Percentiles rank a stretch among this genome's conserved stretches.
Evolutionary conservation across 2,329 filamentous ascomycete genomes (phyloP).

Genomic region (Aspergillus felis): DNA sequence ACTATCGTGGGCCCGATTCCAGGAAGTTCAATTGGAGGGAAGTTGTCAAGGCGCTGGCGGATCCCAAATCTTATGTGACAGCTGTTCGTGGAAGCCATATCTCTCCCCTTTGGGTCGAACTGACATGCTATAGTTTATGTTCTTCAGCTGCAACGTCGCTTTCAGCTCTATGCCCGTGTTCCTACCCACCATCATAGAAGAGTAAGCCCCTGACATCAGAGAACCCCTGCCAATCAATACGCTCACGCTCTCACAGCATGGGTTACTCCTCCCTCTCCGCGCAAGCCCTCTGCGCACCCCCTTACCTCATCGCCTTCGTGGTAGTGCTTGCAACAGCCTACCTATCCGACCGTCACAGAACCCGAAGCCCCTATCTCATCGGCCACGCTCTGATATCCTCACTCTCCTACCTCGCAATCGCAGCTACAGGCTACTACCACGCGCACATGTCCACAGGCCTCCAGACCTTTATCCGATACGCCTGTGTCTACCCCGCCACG

Average conservation of each 20-base stretch:
- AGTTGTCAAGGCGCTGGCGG: constrained; percentile 55
- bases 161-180: constrained; percentile 87
- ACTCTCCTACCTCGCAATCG: constrained; percentile 59
- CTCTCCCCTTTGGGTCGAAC: background rate
- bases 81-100: constrained; percentile 43
- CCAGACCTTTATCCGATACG: constrained; percentile 55
- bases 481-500: constrained; percentile 73
- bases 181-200: constrained; percentile 71
- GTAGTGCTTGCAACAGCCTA: constrained; percentile 68
- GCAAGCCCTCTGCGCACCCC: constrained; percentile 76
- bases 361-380: constrained; percentile 64
- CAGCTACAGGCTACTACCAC: constrained; percentile 48
- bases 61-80: constrained; percentile 70
- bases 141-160: constrained; percentile 83
- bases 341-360: constrained; percentile 63
- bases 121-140: constrained; percentile 54
- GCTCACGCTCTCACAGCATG: constrained; percentile 47
- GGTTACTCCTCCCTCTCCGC: constrained; percentile 64
- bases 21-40: constrained; percentile 52
- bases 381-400: constrained; percentile 67
- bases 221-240: background rate
- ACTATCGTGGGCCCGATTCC: constrained; percentile 26
- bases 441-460: constrained; percentile 26
- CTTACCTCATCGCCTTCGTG: constrained; percentile 72
- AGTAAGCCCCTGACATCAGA: constrained; percentile 33